These are phyloP conservation scores for Nicotiana tabacum DNA, from an alignment of 257 asterid species.

Conservation along the genomic window DNA sequence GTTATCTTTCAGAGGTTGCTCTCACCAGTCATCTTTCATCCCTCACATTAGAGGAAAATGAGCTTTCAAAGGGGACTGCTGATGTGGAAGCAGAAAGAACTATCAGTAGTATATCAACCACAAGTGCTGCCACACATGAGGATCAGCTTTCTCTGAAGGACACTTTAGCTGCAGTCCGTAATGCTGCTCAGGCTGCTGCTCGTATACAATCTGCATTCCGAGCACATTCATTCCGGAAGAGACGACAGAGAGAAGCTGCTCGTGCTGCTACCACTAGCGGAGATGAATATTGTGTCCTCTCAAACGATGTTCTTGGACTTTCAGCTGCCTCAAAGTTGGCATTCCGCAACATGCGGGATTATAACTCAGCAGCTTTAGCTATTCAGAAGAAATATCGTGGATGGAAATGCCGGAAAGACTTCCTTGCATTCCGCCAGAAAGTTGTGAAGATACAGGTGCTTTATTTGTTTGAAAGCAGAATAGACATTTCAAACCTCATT, in stretches of 20 bases:
- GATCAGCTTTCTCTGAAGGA: constrained; percentile 70
- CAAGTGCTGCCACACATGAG: constrained; percentile 33
- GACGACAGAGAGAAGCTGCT: constrained; percentile 53
- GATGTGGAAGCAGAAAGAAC: constrained; percentile 78
- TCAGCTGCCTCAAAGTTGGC: constrained; percentile 64
- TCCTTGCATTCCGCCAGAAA: constrained; percentile 77
- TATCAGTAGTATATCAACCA: constrained; percentile 36
- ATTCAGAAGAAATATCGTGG: constrained; percentile 92
- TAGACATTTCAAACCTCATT: neutral
- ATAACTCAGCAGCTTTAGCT: constrained; percentile 71
- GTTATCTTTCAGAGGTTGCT: constrained; percentile 83
- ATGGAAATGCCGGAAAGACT: constrained; percentile 85
- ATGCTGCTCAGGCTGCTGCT: constrained; percentile 93
- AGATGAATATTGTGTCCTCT: constrained; percentile 44
- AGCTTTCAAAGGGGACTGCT: constrained; percentile 71
- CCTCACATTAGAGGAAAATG: constrained; percentile 67
- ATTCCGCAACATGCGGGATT: constrained; percentile 52
- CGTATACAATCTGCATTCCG: constrained; percentile 98
- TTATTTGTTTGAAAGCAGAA: neutral
- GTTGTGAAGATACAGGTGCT: constrained; percentile 95
- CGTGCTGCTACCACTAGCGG: constrained; percentile 22
- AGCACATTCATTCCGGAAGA: constrained; percentile 83
- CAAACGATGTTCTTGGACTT: constrained; percentile 43
- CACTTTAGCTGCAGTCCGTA: constrained; percentile 77
- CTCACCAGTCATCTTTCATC: constrained; percentile 83